A percentile compares a stretch with the other conserved stretches of the same genome.
phyloP scores from a whole-genome alignment of 441 rosid genomes.

The Pelargonium cotyledonis region DNA sequence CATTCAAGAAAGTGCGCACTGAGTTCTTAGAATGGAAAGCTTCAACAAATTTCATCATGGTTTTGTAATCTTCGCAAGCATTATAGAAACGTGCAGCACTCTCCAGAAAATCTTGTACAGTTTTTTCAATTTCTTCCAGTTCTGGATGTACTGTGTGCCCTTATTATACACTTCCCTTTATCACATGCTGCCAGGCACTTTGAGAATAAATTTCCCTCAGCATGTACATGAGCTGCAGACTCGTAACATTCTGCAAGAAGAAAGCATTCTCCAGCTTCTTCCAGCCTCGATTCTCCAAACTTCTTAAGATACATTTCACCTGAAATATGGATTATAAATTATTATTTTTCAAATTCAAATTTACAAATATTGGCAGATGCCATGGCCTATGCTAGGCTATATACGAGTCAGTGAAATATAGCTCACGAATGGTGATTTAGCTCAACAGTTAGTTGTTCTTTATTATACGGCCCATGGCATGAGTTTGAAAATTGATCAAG shows the following conservation, averaged over 20 bases:
- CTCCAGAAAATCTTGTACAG: constrained; percentile 6
- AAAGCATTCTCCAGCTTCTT: constrained; percentile 20
- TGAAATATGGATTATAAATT: neutral
- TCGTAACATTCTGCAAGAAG: neutral
- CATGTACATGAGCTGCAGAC: constrained; percentile 7
- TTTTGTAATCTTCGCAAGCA: neutral
- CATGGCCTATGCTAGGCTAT: no score
- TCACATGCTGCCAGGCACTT: constrained; percentile 10
- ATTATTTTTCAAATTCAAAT: no score
- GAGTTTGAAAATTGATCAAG: no score
- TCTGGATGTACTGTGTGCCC: constrained; percentile 8
- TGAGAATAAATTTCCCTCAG: neutral
- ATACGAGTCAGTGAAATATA: no score
- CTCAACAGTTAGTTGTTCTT: no score
- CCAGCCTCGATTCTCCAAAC: constrained; percentile 12
- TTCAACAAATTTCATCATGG: constrained; percentile 17
- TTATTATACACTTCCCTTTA: constrained; percentile 2
- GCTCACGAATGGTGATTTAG: no score
- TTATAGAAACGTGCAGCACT: neutral
- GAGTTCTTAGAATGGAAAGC: constrained; percentile 7
- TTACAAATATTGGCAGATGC: no score
- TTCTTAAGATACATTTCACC: constrained; percentile 16
- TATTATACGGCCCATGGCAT: no score
- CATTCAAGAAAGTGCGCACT: constrained; percentile 6
- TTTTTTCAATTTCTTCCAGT: constrained; percentile 12